These are phyloP conservation scores for Helianthus annuus DNA, from an alignment of 129 eudicot genomes.

Conservation along the genomic window DNA sequence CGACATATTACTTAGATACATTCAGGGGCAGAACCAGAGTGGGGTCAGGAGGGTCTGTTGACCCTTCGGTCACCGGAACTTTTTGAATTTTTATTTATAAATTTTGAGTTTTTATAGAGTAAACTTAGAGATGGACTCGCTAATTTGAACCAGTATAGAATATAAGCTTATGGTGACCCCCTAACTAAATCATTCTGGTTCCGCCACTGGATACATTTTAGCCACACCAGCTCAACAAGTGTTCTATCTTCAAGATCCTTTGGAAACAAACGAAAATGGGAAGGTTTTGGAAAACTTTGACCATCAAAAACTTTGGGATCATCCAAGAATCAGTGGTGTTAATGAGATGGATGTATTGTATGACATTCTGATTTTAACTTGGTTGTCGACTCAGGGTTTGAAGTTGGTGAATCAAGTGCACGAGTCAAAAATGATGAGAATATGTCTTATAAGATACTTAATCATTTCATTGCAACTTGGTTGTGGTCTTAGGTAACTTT, in stretches of 20 bases:
- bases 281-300: not conserved
- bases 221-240: not conserved
- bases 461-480: not conserved
- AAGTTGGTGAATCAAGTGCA: not conserved
- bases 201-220: not conserved
- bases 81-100: no score
- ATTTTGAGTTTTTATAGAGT: no score
- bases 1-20: not conserved
- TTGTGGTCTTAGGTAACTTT: not conserved
- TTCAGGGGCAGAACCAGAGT: no score
- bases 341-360: slow-evolving; percentile 1
- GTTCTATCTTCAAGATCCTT: not conserved
- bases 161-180: no score
- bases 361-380: not conserved
- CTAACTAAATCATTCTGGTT: no score
- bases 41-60: no score
- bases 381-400: not conserved
- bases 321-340: not conserved
- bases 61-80: no score
- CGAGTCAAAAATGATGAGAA: not conserved
- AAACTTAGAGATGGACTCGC: no score
- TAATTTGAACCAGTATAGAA: no score
- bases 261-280: not conserved
- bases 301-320: not conserved
- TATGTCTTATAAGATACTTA: not conserved